A percentile compares a stretch with the other conserved stretches of the same genome.
phyloP scores from a whole-genome alignment of 2,329 filamentous ascomycete species.

The Cordyceps cicadae region DNA sequence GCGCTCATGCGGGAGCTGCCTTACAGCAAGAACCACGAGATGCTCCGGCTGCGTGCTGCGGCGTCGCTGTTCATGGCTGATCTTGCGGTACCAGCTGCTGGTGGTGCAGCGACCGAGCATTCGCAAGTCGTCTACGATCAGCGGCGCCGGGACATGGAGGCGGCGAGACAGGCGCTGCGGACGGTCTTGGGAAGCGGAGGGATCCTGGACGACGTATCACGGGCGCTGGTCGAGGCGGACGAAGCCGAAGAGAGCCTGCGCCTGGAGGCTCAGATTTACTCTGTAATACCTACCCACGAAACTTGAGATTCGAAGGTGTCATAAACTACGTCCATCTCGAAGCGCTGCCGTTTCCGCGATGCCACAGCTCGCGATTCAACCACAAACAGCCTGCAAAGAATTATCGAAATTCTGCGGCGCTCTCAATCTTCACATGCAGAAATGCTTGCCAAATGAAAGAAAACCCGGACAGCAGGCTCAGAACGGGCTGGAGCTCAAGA shows the following conservation, averaged over 20 bases:
- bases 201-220: slow-evolving; percentile 20
- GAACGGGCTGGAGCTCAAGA: too few species aligned
- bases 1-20: slow-evolving; percentile 60
- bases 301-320: slow-evolving; percentile 1
- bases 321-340: neutral
- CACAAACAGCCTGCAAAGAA: too few species aligned
- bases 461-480: too few species aligned
- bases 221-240: slow-evolving; percentile 19
- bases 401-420: too few species aligned
- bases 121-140: slow-evolving; percentile 21
- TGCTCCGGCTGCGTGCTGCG: slow-evolving; percentile 67
- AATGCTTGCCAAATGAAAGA: too few species aligned
- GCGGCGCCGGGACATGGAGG: slow-evolving; percentile 22
- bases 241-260: slow-evolving; percentile 10
- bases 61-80: slow-evolving; percentile 68
- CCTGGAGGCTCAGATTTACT: slow-evolving; percentile 22
- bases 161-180: slow-evolving; percentile 20
- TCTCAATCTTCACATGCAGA: too few species aligned
- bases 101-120: slow-evolving; percentile 23
- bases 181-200: slow-evolving; percentile 23
- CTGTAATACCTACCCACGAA: slow-evolving; percentile 23
- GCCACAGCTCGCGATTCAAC: too few species aligned
- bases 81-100: slow-evolving; percentile 39
- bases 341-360: too few species aligned
- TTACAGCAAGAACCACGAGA: slow-evolving; percentile 56